A percentile compares a stretch with the other conserved stretches of the same genome.
These are phyloP conservation scores for Trichosporon sp. DNA, from an alignment of 1,284 basidiomycete species.

Conservation along the genomic window DNA sequence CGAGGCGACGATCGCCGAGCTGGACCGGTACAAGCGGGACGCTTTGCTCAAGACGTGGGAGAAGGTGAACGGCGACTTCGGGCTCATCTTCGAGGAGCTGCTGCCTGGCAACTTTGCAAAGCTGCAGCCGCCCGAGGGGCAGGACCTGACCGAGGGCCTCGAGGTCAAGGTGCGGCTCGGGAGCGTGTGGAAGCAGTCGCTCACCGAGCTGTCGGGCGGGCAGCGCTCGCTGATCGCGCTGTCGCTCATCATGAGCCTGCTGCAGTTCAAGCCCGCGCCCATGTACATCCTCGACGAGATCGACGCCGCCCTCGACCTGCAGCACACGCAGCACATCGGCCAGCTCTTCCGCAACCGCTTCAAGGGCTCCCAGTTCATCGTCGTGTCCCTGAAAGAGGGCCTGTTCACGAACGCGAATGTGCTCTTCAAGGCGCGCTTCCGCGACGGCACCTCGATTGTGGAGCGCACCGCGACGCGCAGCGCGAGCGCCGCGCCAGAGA, in stretches of 20 bases:
- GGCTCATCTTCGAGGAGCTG: conserved; percentile 91
- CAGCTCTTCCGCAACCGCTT: conserved; percentile 95
- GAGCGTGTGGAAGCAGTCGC: conserved; percentile 91
- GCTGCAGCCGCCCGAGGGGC: conserved; percentile 85
- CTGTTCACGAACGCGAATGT: conserved; percentile 98
- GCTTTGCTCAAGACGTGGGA: conserved; percentile 92
- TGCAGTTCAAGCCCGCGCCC: conserved; percentile 98
- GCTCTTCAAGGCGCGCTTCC: conserved; percentile 83
- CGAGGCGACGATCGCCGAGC: conserved; percentile 85
- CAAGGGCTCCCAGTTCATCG: conserved; percentile 91
- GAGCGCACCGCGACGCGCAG: conserved; percentile 53
- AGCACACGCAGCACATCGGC: conserved; percentile 95
- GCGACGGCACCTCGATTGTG: conserved; percentile 86
- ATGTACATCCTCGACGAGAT: conserved; percentile 99
- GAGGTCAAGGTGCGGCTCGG: conserved; percentile 97
- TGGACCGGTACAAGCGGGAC: conserved; percentile 91
- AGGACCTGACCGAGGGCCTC: conserved; percentile 91
- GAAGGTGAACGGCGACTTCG: conserved; percentile 94
- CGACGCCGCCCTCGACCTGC: conserved; percentile 90
- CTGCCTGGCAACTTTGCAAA: conserved; percentile 96
- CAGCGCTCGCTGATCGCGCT: conserved; percentile 95
- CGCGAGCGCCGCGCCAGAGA: conserved; percentile 10
- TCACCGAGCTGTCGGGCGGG: conserved; percentile 95
- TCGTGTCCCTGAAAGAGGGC: conserved; percentile 95
- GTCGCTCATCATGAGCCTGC: conserved; percentile 93